Conservation (phyloP, 169 alveolate genomes). For the Eimeria maxima region DNA sequence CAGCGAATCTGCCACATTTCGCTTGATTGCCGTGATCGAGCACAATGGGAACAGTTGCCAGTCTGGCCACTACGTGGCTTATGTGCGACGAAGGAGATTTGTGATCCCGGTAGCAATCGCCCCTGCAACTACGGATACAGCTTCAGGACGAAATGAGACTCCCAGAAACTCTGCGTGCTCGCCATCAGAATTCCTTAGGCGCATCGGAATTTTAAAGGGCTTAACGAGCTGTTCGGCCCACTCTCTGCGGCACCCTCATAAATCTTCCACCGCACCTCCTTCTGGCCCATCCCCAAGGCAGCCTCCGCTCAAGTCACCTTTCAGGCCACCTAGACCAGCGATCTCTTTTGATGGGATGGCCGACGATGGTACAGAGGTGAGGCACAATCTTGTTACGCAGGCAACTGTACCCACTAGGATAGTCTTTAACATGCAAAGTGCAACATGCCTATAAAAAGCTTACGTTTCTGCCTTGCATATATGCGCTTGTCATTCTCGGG, state of each 20-base stretch:
- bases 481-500: background rate
- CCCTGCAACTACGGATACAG: conserved; percentile 27
- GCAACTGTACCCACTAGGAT: background rate
- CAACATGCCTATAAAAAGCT: background rate
- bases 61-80: conserved; percentile 76
- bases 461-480: background rate
- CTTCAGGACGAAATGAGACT: conserved; percentile 44
- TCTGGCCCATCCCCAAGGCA: conserved; percentile 19
- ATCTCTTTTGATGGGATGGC: conserved; percentile 30
- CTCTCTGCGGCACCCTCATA: conserved; percentile 43
- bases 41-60: conserved; percentile 72
- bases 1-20: conserved; percentile 53
- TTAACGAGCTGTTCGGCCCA: conserved; percentile 4
- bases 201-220: conserved; percentile 53
- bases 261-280: conserved; percentile 7
- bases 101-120: background rate
- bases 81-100: conserved; percentile 66
- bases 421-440: background rate
- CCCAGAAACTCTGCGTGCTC: conserved; percentile 61
- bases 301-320: conserved; percentile 14
- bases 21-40: conserved; percentile 72
- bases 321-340: conserved; percentile 13
- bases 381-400: background rate
- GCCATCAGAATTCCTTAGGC: conserved; percentile 66
- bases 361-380: conserved; percentile 57